phyloP scores from a whole-genome alignment of 2,329 filamentous ascomycete genomes.

The Penicillium palitans region DNA sequence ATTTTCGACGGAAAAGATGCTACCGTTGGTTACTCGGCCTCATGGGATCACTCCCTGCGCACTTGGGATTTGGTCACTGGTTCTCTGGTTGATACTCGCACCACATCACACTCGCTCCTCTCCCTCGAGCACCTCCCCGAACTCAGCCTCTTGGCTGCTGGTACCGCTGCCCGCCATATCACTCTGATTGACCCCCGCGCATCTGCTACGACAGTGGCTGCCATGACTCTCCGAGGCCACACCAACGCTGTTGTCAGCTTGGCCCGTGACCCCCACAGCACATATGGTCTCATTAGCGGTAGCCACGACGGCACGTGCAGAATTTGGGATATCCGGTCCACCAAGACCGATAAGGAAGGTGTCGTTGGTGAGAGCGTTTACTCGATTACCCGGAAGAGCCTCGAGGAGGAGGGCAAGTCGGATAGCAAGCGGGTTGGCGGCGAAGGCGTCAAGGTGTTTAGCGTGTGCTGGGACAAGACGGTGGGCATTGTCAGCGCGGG shows the following conservation, averaged over 20 bases:
- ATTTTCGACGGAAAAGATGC: conserved; percentile 82
- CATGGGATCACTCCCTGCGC: conserved; percentile 84
- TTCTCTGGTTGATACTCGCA: conserved; percentile 74
- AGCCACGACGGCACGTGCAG: conserved; percentile 89
- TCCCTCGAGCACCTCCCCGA: conserved; percentile 73
- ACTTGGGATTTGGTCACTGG: conserved; percentile 89
- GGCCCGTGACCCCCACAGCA: conserved; percentile 63
- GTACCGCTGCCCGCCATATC: conserved; percentile 82
- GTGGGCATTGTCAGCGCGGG: conserved; percentile 89
- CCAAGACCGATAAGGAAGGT: conserved; percentile 59
- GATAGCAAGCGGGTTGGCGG: conserved; percentile 63
- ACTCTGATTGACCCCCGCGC: conserved; percentile 89
- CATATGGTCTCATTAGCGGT: conserved; percentile 83
- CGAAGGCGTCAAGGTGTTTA: conserved; percentile 86
- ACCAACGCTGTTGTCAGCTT: conserved; percentile 69
- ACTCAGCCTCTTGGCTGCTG: conserved; percentile 66
- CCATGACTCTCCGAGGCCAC: conserved; percentile 90
- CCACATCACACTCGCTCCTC: conserved; percentile 79
- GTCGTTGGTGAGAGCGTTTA: conserved; percentile 70
- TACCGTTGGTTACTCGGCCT: conserved; percentile 87
- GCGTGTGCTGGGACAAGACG: conserved; percentile 78
- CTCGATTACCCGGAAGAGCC: conserved; percentile 75
- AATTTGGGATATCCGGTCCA: conserved; percentile 84
- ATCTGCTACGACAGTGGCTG: conserved; percentile 71
- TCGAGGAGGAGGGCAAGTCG: conserved; percentile 63